Conservation (phyloP, 331 rosid species). For the Quercus tomentella region DNA sequence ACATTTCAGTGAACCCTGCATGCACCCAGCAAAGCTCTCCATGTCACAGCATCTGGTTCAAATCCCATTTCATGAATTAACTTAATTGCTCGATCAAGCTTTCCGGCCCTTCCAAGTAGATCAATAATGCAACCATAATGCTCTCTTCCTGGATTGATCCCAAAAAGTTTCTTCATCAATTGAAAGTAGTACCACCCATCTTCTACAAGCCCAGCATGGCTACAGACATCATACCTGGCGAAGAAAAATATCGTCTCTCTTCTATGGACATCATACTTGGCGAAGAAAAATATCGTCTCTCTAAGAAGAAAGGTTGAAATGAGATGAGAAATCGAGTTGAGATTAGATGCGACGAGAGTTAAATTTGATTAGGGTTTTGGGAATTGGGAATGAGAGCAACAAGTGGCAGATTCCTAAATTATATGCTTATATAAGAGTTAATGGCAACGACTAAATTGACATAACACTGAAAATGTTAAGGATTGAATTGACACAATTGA, state of each 20-base stretch:
- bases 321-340: too few relatives aligned
- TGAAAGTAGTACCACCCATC: slow-evolving; percentile 68
- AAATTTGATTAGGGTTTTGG: too few relatives aligned
- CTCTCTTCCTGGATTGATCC: slow-evolving; percentile 71
- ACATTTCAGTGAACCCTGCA: slow-evolving; percentile 67
- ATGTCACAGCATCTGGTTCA: slow-evolving; percentile 74
- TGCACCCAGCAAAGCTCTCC: slow-evolving; percentile 87
- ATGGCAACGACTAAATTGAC: too few relatives aligned
- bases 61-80: slow-evolving; percentile 64
- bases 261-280: too few relatives aligned
- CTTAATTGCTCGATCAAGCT: slow-evolving; percentile 59
- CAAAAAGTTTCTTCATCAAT: slow-evolving; percentile 66
- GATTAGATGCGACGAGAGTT: too few relatives aligned
- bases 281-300: background rate
- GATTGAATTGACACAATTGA: too few relatives aligned
- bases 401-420: too few relatives aligned
- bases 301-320: too few relatives aligned
- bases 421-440: too few relatives aligned
- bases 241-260: background rate
- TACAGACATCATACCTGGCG: background rate
- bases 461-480: too few relatives aligned
- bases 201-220: slow-evolving; percentile 80
- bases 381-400: too few relatives aligned
- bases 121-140: slow-evolving; percentile 84
- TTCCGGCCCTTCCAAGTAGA: slow-evolving; percentile 94